A percentile compares a stretch with the other conserved stretches of the same genome.
Evolutionary conservation across 2,329 filamentous ascomycete genomes (phyloP).

Genomic region (Penicillium sp.): DNA sequence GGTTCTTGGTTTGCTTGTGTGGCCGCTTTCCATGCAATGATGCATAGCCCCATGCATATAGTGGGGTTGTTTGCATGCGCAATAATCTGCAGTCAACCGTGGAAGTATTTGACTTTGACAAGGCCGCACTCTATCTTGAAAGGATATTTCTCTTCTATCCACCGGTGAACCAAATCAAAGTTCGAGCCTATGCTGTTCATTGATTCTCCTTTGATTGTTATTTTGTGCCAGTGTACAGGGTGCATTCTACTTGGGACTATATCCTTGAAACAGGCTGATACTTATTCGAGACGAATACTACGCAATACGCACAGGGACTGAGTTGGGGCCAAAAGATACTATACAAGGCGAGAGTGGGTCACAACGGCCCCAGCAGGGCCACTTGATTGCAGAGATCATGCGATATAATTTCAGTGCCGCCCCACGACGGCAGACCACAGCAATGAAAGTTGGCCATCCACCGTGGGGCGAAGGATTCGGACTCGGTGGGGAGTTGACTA

Average conservation of each 20-base stretch:
- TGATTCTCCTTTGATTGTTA: too few relatives aligned
- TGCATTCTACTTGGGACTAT: too few relatives aligned
- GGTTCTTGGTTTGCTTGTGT: background rate
- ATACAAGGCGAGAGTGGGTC: conserved; percentile 8
- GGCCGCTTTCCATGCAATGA: background rate
- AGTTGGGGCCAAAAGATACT: background rate
- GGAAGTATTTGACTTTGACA: too few relatives aligned
- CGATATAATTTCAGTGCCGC: background rate
- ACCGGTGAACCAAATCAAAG: too few relatives aligned
- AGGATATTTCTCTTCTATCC: too few relatives aligned
- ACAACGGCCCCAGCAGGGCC: background rate
- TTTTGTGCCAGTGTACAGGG: too few relatives aligned
- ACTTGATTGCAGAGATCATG: background rate
- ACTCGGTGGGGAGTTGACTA: background rate
- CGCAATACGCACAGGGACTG: background rate
- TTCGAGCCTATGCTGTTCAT: too few relatives aligned
- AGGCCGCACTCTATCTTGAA: too few relatives aligned
- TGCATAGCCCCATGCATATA: background rate
- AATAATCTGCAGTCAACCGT: background rate
- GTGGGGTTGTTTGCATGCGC: background rate
- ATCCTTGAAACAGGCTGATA: background rate
- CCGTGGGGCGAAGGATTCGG: background rate
- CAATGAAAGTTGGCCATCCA: background rate
- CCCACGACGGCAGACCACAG: background rate
- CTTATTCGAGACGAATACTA: background rate